Evolutionary conservation across 495 filamentous ascomycete species (phyloP).

Genomic region (Diplogelasinospora grovesii): DNA sequence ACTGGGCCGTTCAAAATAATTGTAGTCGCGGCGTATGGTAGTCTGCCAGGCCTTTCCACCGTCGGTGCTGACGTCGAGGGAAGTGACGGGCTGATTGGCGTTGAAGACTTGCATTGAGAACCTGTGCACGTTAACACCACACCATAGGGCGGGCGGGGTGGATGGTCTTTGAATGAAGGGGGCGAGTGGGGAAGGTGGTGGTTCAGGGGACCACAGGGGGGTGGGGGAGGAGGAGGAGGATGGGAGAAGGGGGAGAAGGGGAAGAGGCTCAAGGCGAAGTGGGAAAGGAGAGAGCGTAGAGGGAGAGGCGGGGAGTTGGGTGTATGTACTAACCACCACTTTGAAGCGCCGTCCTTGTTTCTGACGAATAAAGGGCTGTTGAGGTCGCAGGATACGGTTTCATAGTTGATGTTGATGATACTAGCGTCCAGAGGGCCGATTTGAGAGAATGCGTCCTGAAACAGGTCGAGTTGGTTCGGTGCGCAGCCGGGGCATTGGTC

Average conservation of each 20-base stretch:
- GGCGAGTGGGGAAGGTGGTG: too few relatives aligned
- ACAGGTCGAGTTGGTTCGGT: constrained; percentile 53
- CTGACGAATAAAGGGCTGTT: constrained; percentile 42
- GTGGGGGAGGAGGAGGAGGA: too few relatives aligned
- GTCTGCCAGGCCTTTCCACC: constrained; percentile 46
- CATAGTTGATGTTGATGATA: constrained; percentile 18
- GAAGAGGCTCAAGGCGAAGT: too few relatives aligned
- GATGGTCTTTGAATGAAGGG: too few relatives aligned
- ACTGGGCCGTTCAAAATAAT: constrained; percentile 51
- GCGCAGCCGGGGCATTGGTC: constrained; percentile 55
- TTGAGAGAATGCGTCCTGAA: constrained; percentile 46
- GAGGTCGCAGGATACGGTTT: constrained; percentile 45
- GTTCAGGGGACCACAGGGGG: too few relatives aligned
- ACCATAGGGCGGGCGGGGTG: too few relatives aligned
- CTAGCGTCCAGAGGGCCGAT: constrained; percentile 36
- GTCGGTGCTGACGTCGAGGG: constrained; percentile 51
- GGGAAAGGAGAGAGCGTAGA: not conserved
- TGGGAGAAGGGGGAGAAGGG: too few relatives aligned
- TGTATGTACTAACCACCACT: constrained; percentile 19
- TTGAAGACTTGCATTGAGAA: constrained; percentile 57
- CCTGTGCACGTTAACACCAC: too few relatives aligned
- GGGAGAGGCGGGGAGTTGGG: not conserved
- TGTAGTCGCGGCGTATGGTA: constrained; percentile 47
- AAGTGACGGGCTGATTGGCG: constrained; percentile 42
- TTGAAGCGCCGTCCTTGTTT: constrained; percentile 50